Evolutionary conservation across 495 filamentous ascomycete species (phyloP).

Genomic region (Aspergillus conjunctus): DNA sequence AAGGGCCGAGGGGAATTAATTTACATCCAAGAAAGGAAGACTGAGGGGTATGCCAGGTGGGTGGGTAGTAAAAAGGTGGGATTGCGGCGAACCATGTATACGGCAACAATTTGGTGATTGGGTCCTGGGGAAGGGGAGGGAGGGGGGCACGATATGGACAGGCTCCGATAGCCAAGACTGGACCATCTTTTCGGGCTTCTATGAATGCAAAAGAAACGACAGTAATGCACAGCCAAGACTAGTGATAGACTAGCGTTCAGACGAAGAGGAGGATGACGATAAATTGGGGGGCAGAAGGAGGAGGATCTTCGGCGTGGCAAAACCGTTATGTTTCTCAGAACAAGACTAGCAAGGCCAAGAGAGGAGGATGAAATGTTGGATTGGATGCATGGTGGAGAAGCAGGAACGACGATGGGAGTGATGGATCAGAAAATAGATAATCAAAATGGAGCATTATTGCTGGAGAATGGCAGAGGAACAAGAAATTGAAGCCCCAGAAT

Average conservation of each 20-base stretch:
- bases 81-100: not conserved
- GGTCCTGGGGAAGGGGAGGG: not conserved
- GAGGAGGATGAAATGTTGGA: not conserved
- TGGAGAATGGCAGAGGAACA: not conserved
- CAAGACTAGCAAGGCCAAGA: not conserved
- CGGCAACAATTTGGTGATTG: not conserved
- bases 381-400: not conserved
- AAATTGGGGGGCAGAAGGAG: not conserved
- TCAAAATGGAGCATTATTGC: not conserved
- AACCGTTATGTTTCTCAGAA: not conserved
- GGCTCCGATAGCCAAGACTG: not conserved
- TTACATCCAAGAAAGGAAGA: slow-evolving; percentile 5
- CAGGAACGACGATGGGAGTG: not conserved
- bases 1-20: not conserved
- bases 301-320: slow-evolving; percentile 5
- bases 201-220: not conserved
- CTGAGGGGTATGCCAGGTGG: not conserved
- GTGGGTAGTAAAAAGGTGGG: not conserved
- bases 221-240: slow-evolving; percentile 1
- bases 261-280: not conserved
- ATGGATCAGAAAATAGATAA: slow-evolving; percentile 1
- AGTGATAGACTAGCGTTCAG: slow-evolving; percentile 1
- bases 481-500: not conserved
- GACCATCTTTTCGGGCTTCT: slow-evolving; percentile 1
- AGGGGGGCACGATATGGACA: not conserved